Evolutionary conservation across 495 filamentous ascomycete genomes (phyloP), one percentile per base, ranked within the genome.

Genomic region (Annulohypoxylon bovei): DNA sequence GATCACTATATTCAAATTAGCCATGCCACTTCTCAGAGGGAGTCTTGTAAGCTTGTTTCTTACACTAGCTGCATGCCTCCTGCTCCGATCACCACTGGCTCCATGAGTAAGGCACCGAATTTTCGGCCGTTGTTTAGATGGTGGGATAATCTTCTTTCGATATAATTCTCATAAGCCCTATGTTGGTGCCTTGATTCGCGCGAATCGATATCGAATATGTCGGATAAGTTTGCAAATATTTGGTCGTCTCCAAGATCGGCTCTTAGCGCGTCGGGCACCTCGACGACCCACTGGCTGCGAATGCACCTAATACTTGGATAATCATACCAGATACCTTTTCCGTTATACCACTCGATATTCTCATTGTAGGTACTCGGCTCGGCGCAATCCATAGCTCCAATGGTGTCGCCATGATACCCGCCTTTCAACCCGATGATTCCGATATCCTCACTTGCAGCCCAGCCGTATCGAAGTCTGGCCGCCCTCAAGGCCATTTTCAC

Each of bases 371-470:
- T 87, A 4, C 86, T 87, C 2, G 92, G 92, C 76, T 93, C 90
- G 2, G 89, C 86, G 60, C 86, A 89, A 68, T 94, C 90, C 92
- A 94, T 94, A 0, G 89, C 90, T 3, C 91, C 92, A 20, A 94
- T 91, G 0, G 91, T 93, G 71, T 94, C 92, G 0, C 92, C 92
- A 72, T 94, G 92, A 71, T 94, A 94, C 64, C 88, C 89, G 1
- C 89, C 90, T 73, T 90, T 90, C 20, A 94, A 77, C 7, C 92
- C 92, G 3, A 94, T 73, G 28, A 93, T 87, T 12, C 84, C 86
- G 11, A 92, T 80, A 44, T 84, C 77, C 23, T 74, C 60, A 27
- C 78, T 81, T 9, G 81, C 78, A 61, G 83, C 81, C 89, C 88
- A 91, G 16, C 84, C 86, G 71, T 92, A 93, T 25, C 91, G 80